Percentiles rank a stretch among this genome's conserved stretches.
phyloP scores from a whole-genome alignment of 2,329 filamentous ascomycete species.

The Fusarium veterinarium region DNA sequence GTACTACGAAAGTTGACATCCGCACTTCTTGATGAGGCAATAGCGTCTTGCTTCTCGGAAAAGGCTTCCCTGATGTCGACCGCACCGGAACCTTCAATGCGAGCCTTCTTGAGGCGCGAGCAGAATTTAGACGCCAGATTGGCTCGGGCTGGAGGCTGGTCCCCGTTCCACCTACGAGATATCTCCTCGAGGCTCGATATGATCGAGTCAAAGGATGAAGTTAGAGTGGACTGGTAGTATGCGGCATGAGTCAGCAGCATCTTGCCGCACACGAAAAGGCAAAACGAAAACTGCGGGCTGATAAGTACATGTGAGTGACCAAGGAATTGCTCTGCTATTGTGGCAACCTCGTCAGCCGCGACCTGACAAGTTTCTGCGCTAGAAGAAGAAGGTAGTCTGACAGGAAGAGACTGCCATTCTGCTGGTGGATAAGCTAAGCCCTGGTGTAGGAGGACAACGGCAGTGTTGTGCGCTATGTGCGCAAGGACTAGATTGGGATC shows the following conservation, averaged over 20 bases:
- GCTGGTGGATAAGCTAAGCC: slow-evolving; percentile 37
- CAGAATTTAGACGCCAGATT: slow-evolving; percentile 34
- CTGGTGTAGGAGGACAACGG: slow-evolving; percentile 41
- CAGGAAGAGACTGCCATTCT: slow-evolving; percentile 28
- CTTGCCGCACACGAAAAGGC: slow-evolving; percentile 31
- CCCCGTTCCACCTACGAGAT: slow-evolving; percentile 22
- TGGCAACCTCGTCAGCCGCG: slow-evolving; percentile 27
- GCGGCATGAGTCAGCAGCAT: slow-evolving; percentile 27
- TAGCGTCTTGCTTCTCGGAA: slow-evolving; percentile 9
- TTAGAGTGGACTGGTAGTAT: slow-evolving; percentile 10
- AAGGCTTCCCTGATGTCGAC: slow-evolving; percentile 26
- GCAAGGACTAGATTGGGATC: slow-evolving; percentile 54
- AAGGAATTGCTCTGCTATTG: slow-evolving; percentile 26
- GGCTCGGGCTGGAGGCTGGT: not conserved
- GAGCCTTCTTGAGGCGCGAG: slow-evolving; percentile 17
- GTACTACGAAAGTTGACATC: not conserved
- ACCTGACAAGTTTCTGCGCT: slow-evolving; percentile 35
- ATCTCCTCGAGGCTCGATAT: slow-evolving; percentile 22
- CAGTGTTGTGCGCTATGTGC: slow-evolving; percentile 43
- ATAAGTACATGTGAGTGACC: slow-evolving; percentile 9
- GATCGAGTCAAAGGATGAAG: slow-evolving; percentile 17
- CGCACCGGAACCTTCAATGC: not conserved
- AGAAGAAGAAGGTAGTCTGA: slow-evolving; percentile 22
- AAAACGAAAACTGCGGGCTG: slow-evolving; percentile 33
- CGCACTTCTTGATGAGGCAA: not conserved